Evolutionary conservation across 2,329 filamentous ascomycete genomes (phyloP), one percentile per base, ranked within the genome.

Genomic region (Alternaria viburni): DNA sequence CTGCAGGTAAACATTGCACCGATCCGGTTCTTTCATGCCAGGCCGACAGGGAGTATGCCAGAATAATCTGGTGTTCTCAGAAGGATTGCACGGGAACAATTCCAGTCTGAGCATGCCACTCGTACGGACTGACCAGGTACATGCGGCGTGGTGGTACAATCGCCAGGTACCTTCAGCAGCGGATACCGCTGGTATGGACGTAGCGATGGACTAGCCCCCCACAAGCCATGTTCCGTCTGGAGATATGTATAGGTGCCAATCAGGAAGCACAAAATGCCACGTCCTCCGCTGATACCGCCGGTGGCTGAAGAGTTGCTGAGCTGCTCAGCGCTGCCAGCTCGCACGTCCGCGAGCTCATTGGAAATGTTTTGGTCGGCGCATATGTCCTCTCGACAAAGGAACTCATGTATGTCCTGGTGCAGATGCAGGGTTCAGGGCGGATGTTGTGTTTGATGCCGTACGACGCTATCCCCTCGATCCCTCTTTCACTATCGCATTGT

Each of bases 391-490:
- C 47, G 43, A 67, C 60, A 68, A 71, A 72, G 69, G 61, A 45
- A 45, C 50, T 55, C 45, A 51, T 46, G 62, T 51, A 67, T 41
- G 50, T 55, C 54, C 65, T 47, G 59, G 66, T 61, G 25, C 57
- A 57, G 44, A 69, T 70, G 69, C 74, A 79, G 69, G 72, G 72
- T 72, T 71, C 62, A 71, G 17, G 15, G 72, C 71, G 69, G 67
- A 62, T 70, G 58, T 65, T 69, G 67, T 70, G 75, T 77, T 79
- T 76, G 76, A 77, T 64, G 71, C 69, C 26, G 74, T 79, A 73
- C 61, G 70, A 79, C 77, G 63, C 57, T 45, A 63, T 64, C 70
- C 69, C 75, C 73, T 79, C 76, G 75, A 80, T 74, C 65, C 68
- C 63, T 68, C 66, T 62, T 67, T 66, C 63, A 69, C 69, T 59